A percentile compares a stretch with the other conserved stretches of the same genome.
These are phyloP conservation scores for Ophiostoma novo-ulmi DNA, from an alignment of 2,329 filamentous ascomycete genomes.

Conservation along the genomic window DNA sequence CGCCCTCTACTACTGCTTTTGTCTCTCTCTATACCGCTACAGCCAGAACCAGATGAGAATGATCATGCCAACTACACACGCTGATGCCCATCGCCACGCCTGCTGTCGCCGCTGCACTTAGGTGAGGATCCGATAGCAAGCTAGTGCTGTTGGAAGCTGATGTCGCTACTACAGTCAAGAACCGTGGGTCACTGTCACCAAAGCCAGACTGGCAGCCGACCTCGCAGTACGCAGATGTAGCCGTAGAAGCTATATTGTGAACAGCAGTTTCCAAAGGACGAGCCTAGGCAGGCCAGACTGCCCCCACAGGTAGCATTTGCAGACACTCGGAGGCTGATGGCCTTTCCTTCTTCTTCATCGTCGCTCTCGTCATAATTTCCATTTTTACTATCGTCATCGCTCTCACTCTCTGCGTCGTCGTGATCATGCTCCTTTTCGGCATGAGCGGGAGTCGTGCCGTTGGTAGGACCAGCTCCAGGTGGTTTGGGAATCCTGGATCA, in stretches of 20 bases:
- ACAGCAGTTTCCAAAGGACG: slow-evolving; percentile 7
- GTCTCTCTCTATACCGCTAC: not conserved
- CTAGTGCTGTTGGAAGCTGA: slow-evolving; percentile 1
- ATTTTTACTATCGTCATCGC: not conserved
- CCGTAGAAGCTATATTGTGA: not conserved
- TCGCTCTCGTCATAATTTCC: slow-evolving; percentile 37
- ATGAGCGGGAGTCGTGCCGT: not conserved
- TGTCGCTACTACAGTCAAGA: not conserved
- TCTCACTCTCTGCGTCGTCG: not conserved
- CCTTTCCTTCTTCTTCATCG: slow-evolving; percentile 45
- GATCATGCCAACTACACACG: not conserved
- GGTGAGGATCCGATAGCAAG: not conserved
- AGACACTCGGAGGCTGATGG: not conserved
- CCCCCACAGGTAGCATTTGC: not conserved
- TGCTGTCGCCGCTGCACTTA: not conserved
- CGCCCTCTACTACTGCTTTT: not conserved
- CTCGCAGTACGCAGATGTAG: not conserved
- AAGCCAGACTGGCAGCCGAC: not conserved
- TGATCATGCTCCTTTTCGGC: not conserved
- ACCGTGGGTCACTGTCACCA: not conserved
- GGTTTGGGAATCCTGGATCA: not conserved
- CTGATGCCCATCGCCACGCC: not conserved
- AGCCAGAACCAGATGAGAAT: not conserved
- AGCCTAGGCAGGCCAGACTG: not conserved
- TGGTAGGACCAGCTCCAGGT: not conserved